Evolutionary conservation across 495 filamentous ascomycete genomes (phyloP), one percentile per base, ranked within the genome.

Genomic region (Hapsidospora chrysogenum): DNA sequence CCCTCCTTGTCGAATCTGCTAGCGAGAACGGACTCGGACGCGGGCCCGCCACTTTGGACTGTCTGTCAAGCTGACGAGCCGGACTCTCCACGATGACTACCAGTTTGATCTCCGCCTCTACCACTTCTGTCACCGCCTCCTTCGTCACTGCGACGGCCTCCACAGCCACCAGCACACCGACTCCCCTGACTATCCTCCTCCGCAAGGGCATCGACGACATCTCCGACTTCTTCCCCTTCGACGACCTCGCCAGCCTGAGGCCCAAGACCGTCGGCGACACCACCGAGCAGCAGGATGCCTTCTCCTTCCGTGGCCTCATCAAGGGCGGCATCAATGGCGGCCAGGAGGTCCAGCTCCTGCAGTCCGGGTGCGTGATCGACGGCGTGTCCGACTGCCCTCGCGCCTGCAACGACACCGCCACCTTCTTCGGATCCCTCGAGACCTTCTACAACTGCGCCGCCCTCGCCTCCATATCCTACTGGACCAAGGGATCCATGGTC

Each of bases 391-490:
- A 35, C 20, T 35, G 33, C 18, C 16, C 17, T 25, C 18, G 18
- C 10, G 33, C 33, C 14, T 35, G 33, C 33, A 35, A 35, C 13
- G 10, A 14, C 8, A 35, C 33, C 9, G 13, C 20, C 19, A 6
- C 8, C 33, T 35, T 35, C 13, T 35, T 35, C 13, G 33, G 33
- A 9, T 21, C 18, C 22, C 33, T 35, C 15, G 33, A 35, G 17
- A 23, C 33, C 3, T 35, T 35, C 15, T 35, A 35, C 17, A 22
- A 35, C 10, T 35, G 33, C 14, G 22, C 22, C 18, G 33, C 33
- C 7, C 33, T 35, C 8, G 18, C 33, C 23, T 35, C 33, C 33
- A 35, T 35, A 13, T 35, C 33, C 18, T 21, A 35, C 33, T 35
- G 33, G 33, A 35, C 33, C 16, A 17, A 15, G 10, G 33, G 23